A percentile compares a stretch with the other conserved stretches of the same genome.
Evolutionary conservation across 495 filamentous ascomycete genomes (phyloP).

Genomic region (Aspergillus campestris): DNA sequence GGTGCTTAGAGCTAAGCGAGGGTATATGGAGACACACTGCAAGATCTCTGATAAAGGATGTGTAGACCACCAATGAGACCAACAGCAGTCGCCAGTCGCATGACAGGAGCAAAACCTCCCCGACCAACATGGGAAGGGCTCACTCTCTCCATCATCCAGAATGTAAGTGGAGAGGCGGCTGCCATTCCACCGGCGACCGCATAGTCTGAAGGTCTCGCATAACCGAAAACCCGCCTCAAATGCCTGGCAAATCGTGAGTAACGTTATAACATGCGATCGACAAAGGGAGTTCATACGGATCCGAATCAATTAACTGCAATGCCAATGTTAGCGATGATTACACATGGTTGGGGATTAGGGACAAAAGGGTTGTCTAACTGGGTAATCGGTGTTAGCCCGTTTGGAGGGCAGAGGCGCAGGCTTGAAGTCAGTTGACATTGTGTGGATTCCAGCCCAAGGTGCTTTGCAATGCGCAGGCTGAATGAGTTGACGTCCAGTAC

Average conservation of each 20-base stretch:
- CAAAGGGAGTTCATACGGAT: conserved; percentile 62
- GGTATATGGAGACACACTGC: conserved; percentile 35
- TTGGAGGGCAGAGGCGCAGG: conserved; percentile 66
- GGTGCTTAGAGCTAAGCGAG: background rate
- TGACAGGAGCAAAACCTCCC: conserved; percentile 69
- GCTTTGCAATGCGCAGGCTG: conserved; percentile 1
- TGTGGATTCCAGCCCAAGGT: conserved; percentile 13
- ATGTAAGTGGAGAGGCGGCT: conserved; percentile 58
- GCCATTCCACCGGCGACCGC: conserved; percentile 55
- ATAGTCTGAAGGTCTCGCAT: conserved; percentile 81
- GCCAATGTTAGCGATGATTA: conserved; percentile 20
- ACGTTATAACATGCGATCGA: conserved; percentile 2
- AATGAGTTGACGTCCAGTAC: conserved; percentile 1
- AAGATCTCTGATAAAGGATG: conserved; percentile 67
- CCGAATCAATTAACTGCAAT: conserved; percentile 85
- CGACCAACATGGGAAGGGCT: conserved; percentile 72
- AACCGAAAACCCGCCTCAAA: conserved; percentile 76
- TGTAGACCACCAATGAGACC: conserved; percentile 68
- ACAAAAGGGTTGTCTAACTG: conserved; percentile 44
- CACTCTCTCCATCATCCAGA: conserved; percentile 71
- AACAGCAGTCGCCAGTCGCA: conserved; percentile 69
- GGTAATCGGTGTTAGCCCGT: conserved; percentile 65
- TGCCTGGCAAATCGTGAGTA: conserved; percentile 53
- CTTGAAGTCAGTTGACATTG: conserved; percentile 52
- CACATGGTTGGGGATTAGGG: conserved; percentile 3